Evolutionary conservation across 164 flowering plant species (phyloP), one percentile per base, ranked within the genome.

Genomic region (Saururus chinensis): DNA sequence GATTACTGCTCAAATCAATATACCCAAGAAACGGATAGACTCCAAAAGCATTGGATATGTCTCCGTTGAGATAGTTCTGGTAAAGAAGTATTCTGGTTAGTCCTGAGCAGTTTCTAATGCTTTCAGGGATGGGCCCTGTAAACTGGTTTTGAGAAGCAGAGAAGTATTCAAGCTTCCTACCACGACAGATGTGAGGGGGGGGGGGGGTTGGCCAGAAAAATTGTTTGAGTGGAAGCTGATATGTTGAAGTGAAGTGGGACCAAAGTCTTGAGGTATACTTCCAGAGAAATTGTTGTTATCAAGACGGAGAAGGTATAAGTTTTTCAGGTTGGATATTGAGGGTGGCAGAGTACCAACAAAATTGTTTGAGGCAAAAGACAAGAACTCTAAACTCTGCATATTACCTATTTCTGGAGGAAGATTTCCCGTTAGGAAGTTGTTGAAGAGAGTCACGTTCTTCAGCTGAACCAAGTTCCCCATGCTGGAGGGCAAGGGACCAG

Each of bases 21-120:
- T 60, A 69, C 22, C 6, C 12, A 9, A 75, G 68, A 20, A 57
- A 11, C 10, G 78, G 78, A 56, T 75, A 67, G 12, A 64, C 67
- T 19, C 81, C 81, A 56, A 80, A 80, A 23, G 76, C 78, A 9
- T 73, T 55, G 0, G 74, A 59, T 40, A 80, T 64, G 64, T 73
- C 61, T 20, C 86, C 86, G 11, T 66, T 71, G 62, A 88, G 76
- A 1, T 58, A 64, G 71, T 86, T 86, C 49, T 64, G 60, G 51
- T 82, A 87, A 13, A 89, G 68, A 19, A 87, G 73, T 12, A 86
- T 84, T 62, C 87, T 71, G 0, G 0, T 10, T 16, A 88, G 65
- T 10, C 42, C 26, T 1, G 81, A 58, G 75, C 92, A 86, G 60
- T 79, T 80, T 57, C 24, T 51, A 19, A 53, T 26, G 59, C 73